These are phyloP conservation scores for Takashimella tepidaria DNA, from an alignment of 1,284 basidiomycete genomes.

Conservation along the genomic window DNA sequence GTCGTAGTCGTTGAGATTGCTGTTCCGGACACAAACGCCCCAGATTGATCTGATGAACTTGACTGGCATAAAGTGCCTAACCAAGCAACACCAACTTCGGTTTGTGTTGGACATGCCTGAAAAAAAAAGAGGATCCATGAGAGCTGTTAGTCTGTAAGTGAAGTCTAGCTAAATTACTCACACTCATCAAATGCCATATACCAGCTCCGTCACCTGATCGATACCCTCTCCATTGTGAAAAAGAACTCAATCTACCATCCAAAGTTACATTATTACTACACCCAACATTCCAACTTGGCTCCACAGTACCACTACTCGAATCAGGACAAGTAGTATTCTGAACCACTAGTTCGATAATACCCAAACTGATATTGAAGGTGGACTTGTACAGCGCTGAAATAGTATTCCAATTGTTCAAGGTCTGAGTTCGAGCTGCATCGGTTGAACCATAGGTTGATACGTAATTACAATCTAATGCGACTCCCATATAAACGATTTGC, in stretches of 20 bases:
- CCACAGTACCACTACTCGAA: neutral
- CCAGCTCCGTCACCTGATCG: slow-evolving; percentile 65
- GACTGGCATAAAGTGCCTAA: slow-evolving; percentile 69
- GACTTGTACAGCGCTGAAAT: slow-evolving; percentile 72
- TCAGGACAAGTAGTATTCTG: slow-evolving; percentile 45
- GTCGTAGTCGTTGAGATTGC: slow-evolving; percentile 68
- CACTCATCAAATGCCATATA: slow-evolving; percentile 87
- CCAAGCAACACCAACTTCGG: slow-evolving; percentile 87
- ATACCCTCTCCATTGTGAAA: slow-evolving; percentile 75
- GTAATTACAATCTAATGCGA: slow-evolving; percentile 84
- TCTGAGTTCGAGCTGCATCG: slow-evolving; percentile 64
- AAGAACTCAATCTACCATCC: slow-evolving; percentile 68
- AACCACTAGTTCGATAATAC: slow-evolving; percentile 61
- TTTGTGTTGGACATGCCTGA: slow-evolving; percentile 25
- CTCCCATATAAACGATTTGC: slow-evolving; percentile 68
- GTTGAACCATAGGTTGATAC: slow-evolving; percentile 58
- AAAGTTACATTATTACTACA: slow-evolving; percentile 53
- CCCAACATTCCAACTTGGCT: slow-evolving; percentile 52
- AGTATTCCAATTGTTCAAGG: slow-evolving; percentile 63
- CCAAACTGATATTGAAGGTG: slow-evolving; percentile 81
- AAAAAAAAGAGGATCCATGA: slow-evolving; percentile 15
- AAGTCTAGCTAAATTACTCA: slow-evolving; percentile 55
- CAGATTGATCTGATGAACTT: slow-evolving; percentile 51
- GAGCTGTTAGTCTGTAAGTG: slow-evolving; percentile 14
- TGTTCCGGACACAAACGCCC: slow-evolving; percentile 67